phyloP scores from a whole-genome alignment of 345 rosid species.

The Salix caprea region DNA sequence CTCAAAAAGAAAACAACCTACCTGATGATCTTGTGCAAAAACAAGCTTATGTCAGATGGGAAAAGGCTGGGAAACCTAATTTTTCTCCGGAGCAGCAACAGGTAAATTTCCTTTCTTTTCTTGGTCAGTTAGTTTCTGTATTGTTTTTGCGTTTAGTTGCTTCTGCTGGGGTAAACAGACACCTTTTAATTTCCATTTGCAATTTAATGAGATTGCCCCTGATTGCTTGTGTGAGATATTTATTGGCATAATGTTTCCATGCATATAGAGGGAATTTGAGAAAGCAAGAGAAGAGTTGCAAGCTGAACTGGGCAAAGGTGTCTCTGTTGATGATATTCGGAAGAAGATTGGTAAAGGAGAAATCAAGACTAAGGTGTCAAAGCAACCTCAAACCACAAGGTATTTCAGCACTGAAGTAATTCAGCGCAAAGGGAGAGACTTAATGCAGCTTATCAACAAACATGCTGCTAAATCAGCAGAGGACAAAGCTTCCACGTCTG shows the following conservation, averaged over 20 bases:
- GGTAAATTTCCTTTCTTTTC: constrained; percentile 31
- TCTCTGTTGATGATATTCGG: constrained; percentile 48
- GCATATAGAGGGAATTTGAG: constrained; percentile 54
- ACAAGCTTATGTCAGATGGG: constrained; percentile 72
- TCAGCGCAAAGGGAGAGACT: constrained; percentile 74
- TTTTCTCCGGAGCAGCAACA: constrained; percentile 51
- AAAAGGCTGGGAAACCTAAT: constrained; percentile 68
- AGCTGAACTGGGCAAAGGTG: constrained; percentile 55
- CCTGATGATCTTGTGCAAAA: constrained; percentile 60
- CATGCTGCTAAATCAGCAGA: constrained; percentile 35
- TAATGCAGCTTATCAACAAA: constrained; percentile 58
- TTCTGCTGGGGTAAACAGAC: not conserved
- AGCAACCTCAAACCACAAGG: constrained; percentile 36
- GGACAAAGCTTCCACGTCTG: constrained; percentile 30
- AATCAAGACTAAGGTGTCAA: constrained; percentile 35
- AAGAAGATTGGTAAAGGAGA: constrained; percentile 55
- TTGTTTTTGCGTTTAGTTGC: not conserved
- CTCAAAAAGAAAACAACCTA: constrained; percentile 33
- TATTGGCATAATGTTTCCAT: constrained; percentile 10
- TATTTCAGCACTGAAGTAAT: constrained; percentile 47
- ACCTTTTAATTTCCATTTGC: not conserved
- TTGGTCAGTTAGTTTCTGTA: constrained; percentile 5
- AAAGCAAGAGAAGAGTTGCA: constrained; percentile 65
- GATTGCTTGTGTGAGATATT: constrained; percentile 3
- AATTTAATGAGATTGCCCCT: constrained; percentile 3